Percentiles rank a stretch among this genome's conserved stretches.
Conservation (phyloP, 1,139 yeast genomes). For the Zygosaccharomyces pseudobailii region DNA sequence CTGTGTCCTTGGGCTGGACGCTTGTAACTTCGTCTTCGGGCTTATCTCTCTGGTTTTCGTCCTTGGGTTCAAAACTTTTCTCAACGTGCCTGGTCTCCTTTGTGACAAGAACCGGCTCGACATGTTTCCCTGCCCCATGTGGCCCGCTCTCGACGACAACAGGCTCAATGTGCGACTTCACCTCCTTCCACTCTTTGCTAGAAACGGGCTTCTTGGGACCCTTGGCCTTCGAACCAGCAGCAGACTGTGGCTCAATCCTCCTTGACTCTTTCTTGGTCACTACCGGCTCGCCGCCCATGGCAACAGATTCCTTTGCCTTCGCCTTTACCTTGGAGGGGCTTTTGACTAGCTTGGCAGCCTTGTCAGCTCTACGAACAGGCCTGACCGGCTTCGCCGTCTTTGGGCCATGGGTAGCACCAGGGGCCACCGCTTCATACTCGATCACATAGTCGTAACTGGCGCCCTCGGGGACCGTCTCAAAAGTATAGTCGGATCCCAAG, state of each 20-base stretch:
- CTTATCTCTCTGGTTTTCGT: neutral
- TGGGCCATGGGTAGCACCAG: conserved; percentile 1
- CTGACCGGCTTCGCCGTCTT: neutral
- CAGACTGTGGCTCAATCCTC: conserved; percentile 5
- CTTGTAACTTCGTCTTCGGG: conserved; percentile 3
- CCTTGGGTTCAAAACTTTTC: conserved; percentile 1
- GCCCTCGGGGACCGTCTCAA: conserved; percentile 6
- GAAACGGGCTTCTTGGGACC: no score
- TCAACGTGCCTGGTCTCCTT: neutral
- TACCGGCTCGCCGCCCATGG: neutral
- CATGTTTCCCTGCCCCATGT: neutral
- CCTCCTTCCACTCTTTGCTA: neutral
- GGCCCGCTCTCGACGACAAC: neutral
- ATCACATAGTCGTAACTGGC: conserved; percentile 6
- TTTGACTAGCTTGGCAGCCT: neutral
- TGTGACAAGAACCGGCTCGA: neutral
- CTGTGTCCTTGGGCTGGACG: conserved; percentile 2
- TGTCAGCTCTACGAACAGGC: neutral
- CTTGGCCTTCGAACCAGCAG: conserved; percentile 1
- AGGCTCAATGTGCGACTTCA: neutral
- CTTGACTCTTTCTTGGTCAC: neutral
- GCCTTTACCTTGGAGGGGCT: neutral
- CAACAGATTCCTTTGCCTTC: neutral
- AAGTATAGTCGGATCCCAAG: conserved; percentile 6
- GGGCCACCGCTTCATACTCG: neutral